These are phyloP conservation scores for Sordariomycetes sp. DNA, from an alignment of 2,329 filamentous ascomycete species.

Conservation along the genomic window DNA sequence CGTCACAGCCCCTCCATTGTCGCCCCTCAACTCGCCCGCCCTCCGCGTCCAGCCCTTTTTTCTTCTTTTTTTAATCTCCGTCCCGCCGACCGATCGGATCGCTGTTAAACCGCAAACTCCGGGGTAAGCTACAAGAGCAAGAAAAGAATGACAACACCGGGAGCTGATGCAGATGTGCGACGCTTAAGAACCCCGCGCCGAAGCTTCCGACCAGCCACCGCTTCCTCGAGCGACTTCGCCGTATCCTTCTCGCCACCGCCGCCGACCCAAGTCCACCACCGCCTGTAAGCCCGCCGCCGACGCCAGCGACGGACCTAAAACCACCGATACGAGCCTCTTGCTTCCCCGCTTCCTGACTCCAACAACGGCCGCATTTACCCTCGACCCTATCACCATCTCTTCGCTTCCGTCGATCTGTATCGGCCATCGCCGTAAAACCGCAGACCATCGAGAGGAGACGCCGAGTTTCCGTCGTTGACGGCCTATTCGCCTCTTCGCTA, in stretches of 20 bases:
- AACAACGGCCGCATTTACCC: background rate
- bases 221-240: background rate
- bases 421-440: background rate
- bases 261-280: too few species aligned
- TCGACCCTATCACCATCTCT: background rate
- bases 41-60: background rate
- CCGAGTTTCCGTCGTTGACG: background rate
- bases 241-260: background rate
- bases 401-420: background rate
- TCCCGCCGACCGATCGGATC: background rate
- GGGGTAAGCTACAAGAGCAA: background rate
- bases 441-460: background rate
- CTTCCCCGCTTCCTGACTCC: background rate
- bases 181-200: background rate
- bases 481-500: background rate
- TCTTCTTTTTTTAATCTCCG: background rate
- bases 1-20: background rate
- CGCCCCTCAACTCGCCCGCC: background rate
- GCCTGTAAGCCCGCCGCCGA: background rate
- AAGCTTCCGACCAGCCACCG: background rate
- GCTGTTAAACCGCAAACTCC: background rate
- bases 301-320: background rate
- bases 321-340: background rate
- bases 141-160: background rate
- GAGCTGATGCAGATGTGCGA: background rate